phyloP scores from a whole-genome alignment of 768 basidiomycete genomes.

The Xerocomellus dryophilus region DNA sequence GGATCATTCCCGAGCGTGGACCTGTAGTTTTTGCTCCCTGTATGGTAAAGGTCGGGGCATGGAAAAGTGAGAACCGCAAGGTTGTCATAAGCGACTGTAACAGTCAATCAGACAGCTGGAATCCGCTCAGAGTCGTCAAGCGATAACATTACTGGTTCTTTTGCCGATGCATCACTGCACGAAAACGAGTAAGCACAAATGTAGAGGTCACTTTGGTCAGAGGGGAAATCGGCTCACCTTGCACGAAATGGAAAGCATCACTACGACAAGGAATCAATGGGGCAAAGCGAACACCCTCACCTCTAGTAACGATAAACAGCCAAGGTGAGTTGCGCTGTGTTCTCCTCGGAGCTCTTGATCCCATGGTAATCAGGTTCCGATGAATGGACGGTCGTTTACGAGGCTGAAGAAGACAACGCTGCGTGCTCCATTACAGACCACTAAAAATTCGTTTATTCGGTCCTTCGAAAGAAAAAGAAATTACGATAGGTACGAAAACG shows the following conservation, averaged over 20 bases:
- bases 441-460: background rate
- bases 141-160: too few relatives aligned
- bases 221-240: background rate
- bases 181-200: background rate
- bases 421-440: too few relatives aligned
- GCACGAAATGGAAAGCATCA: background rate
- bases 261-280: background rate
- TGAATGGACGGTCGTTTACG: background rate
- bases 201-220: background rate
- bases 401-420: background rate
- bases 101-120: too few relatives aligned
- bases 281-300: background rate
- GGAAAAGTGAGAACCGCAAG: too few relatives aligned
- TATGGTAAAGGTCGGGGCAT: too few relatives aligned
- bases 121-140: too few relatives aligned
- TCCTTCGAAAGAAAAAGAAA: background rate
- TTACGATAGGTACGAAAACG: background rate
- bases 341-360: background rate
- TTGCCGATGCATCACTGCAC: too few relatives aligned
- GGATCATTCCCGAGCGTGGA: too few relatives aligned
- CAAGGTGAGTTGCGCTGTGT: too few relatives aligned
- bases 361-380: background rate
- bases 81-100: too few relatives aligned
- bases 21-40: too few relatives aligned
- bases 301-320: too few relatives aligned